Base-by-base conservation (phyloP, 441 rosid genomes). In the Adansonia gregorii region DNA sequence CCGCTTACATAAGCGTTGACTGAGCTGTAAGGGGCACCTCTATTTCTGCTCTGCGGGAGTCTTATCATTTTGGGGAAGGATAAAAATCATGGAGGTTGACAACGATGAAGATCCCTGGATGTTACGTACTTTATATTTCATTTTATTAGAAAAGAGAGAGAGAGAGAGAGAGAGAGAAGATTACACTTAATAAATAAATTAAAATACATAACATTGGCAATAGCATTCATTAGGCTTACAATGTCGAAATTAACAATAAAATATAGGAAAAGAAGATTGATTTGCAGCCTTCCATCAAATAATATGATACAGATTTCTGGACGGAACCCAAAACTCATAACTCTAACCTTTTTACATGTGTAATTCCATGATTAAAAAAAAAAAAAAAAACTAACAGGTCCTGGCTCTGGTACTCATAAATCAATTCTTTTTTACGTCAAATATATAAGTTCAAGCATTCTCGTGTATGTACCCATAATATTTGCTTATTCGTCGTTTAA, bases 401-500 rank as follows among this genome's bases (percentile, higher is more conserved):
- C 45, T 24, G 39, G 14, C 39, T 22, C 66, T 15, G 60, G 8
- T 35, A 14, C 59, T 49, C 14, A 67, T 55, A 76, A 6, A 67
- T 43, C 74, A 56, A 0, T 52, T 51, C 22, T 63, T 22, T 20
- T 61, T 48, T 60, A 35, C 68, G 67, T 43, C 8, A 65, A 59
- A 49, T 58, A 19, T 2, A 41, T 7, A 73, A 10, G 67, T 43
- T 54, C 12, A 24, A 60, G 27, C 45, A 27, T 76, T 43, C 68
- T 58, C 31, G 4, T 66, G 46, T 35, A 20, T 59, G 39, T 63
- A 22, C 45, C 45, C 60, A 20, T 43, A 75, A 43, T 46, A 70
- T 72, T 71, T 8, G 74, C 79, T 82, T 78, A 75, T 78, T 76
- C 65, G 63, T 72, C 76, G 54, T 64, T 43, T 20, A 71, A 61